Percentiles rank a stretch among this genome's conserved stretches.
phyloP scores from a whole-genome alignment of 1,284 basidiomycete genomes.

The Sphaerobolus stellatus region DNA sequence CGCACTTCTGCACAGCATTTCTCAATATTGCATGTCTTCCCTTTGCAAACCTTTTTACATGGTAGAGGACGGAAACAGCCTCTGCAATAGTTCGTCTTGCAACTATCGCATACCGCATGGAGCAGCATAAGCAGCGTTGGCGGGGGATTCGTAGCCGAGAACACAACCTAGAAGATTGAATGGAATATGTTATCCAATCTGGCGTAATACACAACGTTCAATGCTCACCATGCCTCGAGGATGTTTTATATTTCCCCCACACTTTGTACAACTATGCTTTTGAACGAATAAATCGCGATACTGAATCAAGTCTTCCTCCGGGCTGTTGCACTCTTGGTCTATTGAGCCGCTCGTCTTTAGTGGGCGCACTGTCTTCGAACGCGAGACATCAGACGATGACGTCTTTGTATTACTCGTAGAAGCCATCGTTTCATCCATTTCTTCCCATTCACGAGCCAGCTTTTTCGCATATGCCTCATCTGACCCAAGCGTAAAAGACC shows the following conservation, averaged over 20 bases:
- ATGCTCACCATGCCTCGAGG: constrained; percentile 38
- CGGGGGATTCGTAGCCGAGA: constrained; percentile 33
- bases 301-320: constrained; percentile 31
- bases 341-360: background rate
- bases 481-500: constrained; percentile 21
- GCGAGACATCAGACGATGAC: constrained; percentile 2
- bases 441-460: constrained; percentile 40
- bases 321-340: constrained; percentile 10
- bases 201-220: background rate
- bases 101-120: constrained; percentile 43
- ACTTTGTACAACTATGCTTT: constrained; percentile 38
- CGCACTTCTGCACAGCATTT: constrained; percentile 48
- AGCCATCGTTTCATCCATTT: constrained; percentile 17
- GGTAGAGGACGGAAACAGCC: constrained; percentile 43
- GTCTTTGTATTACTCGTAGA: background rate
- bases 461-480: constrained; percentile 40
- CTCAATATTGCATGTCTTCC: constrained; percentile 37
- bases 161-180: constrained; percentile 37
- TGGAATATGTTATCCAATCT: background rate
- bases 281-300: constrained; percentile 36
- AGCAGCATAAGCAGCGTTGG: constrained; percentile 40
- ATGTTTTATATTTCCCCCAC: constrained; percentile 31
- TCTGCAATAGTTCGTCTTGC: constrained; percentile 46
- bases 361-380: background rate
- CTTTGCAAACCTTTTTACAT: constrained; percentile 45